phyloP scores from a whole-genome alignment of 169 alveolate species.

The Prorocentrum cordatum region DNA sequence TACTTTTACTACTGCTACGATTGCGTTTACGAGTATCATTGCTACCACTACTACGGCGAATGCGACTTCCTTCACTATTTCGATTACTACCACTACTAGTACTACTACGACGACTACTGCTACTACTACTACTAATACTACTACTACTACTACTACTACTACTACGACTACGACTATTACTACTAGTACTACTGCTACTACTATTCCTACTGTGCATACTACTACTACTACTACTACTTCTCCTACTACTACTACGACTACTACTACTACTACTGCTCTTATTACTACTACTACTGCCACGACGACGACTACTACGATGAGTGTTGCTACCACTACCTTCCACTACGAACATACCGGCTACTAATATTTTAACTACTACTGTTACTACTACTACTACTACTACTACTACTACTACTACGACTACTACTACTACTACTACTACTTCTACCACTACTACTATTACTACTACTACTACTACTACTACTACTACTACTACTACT shows the following conservation, averaged over 20 bases:
- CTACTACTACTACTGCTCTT: neutral
- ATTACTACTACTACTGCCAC: neutral
- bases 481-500: slow-evolving; percentile 4
- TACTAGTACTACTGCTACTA: neutral
- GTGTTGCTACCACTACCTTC: neutral
- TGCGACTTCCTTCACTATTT: too few relatives aligned
- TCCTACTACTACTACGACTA: neutral
- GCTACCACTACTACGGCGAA: too few relatives aligned
- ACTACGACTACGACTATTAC: neutral
- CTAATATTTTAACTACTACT: neutral
- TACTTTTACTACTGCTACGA: too few relatives aligned
- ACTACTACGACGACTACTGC: too few relatives aligned
- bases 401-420: neutral
- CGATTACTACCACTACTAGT: too few relatives aligned
- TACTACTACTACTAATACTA: neutral
- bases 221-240: neutral
- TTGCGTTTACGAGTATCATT: too few relatives aligned
- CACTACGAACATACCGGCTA: neutral
- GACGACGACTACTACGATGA: neutral
- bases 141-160: neutral
- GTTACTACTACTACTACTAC: neutral
- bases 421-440: neutral
- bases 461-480: neutral
- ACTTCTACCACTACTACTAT: neutral
- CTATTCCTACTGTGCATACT: neutral